Conservation (phyloP, 805 yeast species). For the Alloascoidea hylecoeti region DNA sequence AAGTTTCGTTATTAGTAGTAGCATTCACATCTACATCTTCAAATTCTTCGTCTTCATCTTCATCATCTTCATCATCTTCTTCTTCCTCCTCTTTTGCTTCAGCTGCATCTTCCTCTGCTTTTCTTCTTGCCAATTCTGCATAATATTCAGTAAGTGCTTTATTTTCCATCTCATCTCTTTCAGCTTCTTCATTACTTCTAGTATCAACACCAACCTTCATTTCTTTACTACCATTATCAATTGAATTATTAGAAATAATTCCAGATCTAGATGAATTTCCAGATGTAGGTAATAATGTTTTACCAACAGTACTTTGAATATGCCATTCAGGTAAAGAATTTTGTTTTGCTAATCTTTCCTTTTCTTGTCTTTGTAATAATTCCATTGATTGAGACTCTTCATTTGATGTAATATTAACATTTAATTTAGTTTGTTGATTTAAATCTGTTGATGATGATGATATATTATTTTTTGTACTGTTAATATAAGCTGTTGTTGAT, state of each 20-base stretch:
- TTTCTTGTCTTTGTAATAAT: conserved; percentile 55
- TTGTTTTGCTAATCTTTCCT: conserved; percentile 63
- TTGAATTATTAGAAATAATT: conserved; percentile 6
- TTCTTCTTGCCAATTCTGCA: conserved; percentile 59
- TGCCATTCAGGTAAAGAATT: conserved; percentile 98
- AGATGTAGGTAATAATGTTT: conserved; percentile 34
- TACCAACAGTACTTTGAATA: conserved; percentile 78
- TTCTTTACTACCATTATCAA: conserved; percentile 5
- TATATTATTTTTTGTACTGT: conserved; percentile 31
- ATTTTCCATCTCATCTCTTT: conserved; percentile 53
- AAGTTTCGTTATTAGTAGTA: conserved; percentile 5
- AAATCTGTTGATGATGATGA: conserved; percentile 12
- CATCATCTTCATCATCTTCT: conserved; percentile 26
- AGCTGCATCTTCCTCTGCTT: conserved; percentile 43
- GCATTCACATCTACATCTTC: conserved; percentile 16
- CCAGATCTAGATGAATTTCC: conserved; percentile 17
- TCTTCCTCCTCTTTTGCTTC: conserved; percentile 34
- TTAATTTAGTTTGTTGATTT: conserved; percentile 58
- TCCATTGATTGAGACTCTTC: conserved; percentile 65
- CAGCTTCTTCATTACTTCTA: conserved; percentile 17
- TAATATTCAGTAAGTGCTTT: conserved; percentile 66
- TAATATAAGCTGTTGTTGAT: conserved; percentile 55
- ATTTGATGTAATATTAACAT: conserved; percentile 77
- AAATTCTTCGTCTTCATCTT: conserved; percentile 10
- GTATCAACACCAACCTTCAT: conserved; percentile 5